These are phyloP conservation scores for Trichoderma breve DNA, from an alignment of 2,329 filamentous ascomycete species.

Conservation along the genomic window DNA sequence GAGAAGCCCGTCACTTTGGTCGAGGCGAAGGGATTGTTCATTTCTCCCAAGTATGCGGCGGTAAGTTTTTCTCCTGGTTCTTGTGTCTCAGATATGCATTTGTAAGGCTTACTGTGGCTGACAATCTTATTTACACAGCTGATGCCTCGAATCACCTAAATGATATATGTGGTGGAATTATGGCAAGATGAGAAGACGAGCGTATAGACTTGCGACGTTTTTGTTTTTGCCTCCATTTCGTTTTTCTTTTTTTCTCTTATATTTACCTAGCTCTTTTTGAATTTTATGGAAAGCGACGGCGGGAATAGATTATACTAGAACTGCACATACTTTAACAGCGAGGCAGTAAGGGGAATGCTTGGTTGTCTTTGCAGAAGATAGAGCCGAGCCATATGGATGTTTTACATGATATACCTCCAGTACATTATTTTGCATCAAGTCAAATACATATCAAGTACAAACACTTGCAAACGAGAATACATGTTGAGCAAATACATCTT, in stretches of 20 bases:
- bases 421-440: neutral
- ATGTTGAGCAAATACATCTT: neutral
- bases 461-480: neutral
- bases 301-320: neutral
- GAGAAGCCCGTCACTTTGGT: constrained; percentile 67
- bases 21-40: constrained; percentile 81
- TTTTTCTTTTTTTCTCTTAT: neutral
- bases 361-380: neutral
- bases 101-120: neutral
- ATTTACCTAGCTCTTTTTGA: neutral
- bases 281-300: neutral
- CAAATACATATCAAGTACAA: neutral
- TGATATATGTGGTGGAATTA: neutral
- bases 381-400: neutral
- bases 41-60: constrained; percentile 81
- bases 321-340: neutral
- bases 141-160: constrained; percentile 24
- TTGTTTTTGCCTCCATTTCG: neutral
- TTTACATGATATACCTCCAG: neutral
- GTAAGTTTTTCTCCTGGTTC: constrained; percentile 44
- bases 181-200: neutral
- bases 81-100: neutral
- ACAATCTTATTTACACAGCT: constrained; percentile 15
- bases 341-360: neutral
- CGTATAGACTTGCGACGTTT: neutral